Percentiles rank a stretch among this genome's conserved stretches.
phyloP scores from a whole-genome alignment of 2,329 filamentous ascomycete species.

The Monilinia fructicola region DNA sequence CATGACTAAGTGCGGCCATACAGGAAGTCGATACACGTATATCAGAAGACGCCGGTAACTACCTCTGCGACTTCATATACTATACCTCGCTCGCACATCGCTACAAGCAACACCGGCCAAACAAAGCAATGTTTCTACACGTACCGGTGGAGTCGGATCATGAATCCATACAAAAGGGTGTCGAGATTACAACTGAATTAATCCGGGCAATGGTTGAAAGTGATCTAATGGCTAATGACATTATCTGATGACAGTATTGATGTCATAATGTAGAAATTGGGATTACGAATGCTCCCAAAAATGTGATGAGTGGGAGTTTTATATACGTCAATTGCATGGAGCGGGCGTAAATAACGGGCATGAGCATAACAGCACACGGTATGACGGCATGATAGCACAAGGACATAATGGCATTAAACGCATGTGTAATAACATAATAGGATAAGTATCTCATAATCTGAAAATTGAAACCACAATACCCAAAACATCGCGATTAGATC shows the following conservation, averaged over 20 bases:
- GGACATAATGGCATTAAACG: not conserved
- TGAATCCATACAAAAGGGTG: conserved; percentile 49
- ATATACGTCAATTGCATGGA: not conserved
- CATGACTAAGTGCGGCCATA: not conserved
- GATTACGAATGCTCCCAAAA: not conserved
- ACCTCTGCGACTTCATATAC: conserved; percentile 78
- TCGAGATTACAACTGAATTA: conserved; percentile 54
- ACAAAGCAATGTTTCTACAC: conserved; percentile 67
- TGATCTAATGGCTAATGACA: conserved; percentile 16
- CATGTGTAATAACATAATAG: not conserved
- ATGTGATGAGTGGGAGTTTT: not conserved
- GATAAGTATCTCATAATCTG: not conserved
- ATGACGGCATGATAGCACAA: not conserved
- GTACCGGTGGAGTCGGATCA: conserved; percentile 62
- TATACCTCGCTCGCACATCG: conserved; percentile 62
- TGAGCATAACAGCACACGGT: not conserved
- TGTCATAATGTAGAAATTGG: not conserved
- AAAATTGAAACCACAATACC: not conserved
- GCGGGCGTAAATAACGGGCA: not conserved
- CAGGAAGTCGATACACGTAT: conserved; percentile 49
- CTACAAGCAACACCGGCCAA: conserved; percentile 47
- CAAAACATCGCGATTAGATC: not conserved
- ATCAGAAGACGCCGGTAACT: conserved; percentile 69
- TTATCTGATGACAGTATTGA: not conserved
- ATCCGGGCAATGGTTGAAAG: conserved; percentile 57